phyloP scores from a whole-genome alignment of 208 protist species.

The Zelonia costaricensis region DNA sequence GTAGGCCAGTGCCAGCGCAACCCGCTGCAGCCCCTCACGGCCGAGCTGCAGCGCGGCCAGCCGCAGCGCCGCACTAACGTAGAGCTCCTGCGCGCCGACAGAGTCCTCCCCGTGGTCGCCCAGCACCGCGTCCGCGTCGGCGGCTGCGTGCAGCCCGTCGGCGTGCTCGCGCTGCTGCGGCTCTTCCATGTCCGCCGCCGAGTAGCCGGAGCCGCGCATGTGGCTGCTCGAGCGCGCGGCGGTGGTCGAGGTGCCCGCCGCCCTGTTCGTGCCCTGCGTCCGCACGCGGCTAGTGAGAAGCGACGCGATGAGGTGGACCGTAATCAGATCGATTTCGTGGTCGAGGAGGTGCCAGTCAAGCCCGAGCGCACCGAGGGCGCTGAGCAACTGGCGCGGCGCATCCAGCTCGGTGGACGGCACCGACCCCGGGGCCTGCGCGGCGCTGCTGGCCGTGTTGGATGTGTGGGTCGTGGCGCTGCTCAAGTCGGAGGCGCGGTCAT shows the following conservation, averaged over 20 bases:
- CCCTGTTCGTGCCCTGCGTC: not conserved
- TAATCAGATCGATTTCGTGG: conserved; percentile 14
- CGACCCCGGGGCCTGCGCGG: no score
- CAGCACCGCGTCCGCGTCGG: not conserved
- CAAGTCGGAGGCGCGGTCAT: no score
- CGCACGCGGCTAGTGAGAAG: conserved; percentile 24
- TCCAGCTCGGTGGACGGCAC: not conserved
- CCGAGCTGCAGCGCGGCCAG: conserved; percentile 25
- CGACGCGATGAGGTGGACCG: conserved; percentile 4
- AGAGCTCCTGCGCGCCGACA: conserved; percentile 18
- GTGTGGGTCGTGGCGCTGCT: no score
- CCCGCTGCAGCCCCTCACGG: conserved; percentile 18
- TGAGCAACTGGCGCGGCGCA: conserved; percentile 12
- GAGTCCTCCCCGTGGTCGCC: no score
- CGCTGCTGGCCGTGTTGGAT: no score
- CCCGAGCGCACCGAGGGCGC: conserved; percentile 2
- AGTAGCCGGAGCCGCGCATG: no score
- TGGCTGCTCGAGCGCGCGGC: not conserved
- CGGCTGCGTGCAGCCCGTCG: not conserved
- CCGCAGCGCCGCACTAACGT: conserved; percentile 27
- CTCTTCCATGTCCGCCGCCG: no score
- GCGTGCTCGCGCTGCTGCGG: no score
- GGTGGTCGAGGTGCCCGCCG: not conserved
- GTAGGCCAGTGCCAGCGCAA: conserved; percentile 22
- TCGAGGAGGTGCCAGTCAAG: conserved; percentile 24